Conservation (phyloP, 345 rosid species). For the Eucalyptus sp. region DNA sequence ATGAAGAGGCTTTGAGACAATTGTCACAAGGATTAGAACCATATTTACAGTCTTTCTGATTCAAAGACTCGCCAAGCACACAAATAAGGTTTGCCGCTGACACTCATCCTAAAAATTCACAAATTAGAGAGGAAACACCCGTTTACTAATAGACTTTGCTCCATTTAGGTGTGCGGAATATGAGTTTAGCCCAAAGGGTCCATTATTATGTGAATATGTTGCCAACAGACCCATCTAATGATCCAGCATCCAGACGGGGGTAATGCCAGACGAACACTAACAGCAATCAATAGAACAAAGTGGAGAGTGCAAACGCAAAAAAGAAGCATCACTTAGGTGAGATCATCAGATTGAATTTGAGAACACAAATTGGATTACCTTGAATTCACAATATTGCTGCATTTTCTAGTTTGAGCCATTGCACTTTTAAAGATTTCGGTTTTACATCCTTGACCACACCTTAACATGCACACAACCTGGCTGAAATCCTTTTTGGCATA, state of each 20-base stretch:
- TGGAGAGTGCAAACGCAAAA: not conserved
- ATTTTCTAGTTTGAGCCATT: constrained; percentile 87
- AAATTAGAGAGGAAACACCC: not conserved
- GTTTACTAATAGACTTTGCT: not conserved
- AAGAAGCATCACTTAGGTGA: not conserved
- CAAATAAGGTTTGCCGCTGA: constrained; percentile 60
- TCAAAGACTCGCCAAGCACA: constrained; percentile 67
- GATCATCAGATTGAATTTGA: not conserved
- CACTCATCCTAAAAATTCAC: constrained; percentile 43
- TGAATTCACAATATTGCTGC: constrained; percentile 81
- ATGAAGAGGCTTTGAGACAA: constrained; percentile 37
- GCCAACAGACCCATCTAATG: not conserved
- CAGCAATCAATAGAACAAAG: not conserved
- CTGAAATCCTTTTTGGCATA: constrained; percentile 96
- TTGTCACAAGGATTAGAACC: constrained; percentile 70
- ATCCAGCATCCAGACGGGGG: not conserved
- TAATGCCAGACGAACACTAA: not conserved
- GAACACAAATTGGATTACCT: constrained; percentile 23
- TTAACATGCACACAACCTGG: constrained; percentile 80
- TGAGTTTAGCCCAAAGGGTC: not conserved
- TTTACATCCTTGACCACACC: constrained; percentile 59
- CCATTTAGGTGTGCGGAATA: not conserved
- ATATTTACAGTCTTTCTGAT: constrained; percentile 40
- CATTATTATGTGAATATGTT: not conserved
- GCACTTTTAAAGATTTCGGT: constrained; percentile 61